Evolutionary conservation across 164 flowering plant species (phyloP).

Genomic region (Cinnamomum chago): DNA sequence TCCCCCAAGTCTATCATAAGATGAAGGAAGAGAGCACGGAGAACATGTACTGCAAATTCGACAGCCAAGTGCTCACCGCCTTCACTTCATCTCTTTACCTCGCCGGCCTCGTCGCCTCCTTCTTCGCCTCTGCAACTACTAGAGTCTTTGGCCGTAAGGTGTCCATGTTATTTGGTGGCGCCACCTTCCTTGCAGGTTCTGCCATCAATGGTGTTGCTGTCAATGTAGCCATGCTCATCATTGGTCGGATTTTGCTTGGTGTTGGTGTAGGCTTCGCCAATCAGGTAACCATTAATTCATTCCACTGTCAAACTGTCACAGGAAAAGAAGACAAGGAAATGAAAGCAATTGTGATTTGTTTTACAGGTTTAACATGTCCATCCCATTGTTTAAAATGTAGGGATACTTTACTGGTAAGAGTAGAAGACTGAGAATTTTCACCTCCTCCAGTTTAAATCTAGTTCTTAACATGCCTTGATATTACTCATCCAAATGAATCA

Average conservation of each 20-base stretch:
- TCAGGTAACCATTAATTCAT: conserved; percentile 19
- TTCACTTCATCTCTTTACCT: conserved; percentile 69
- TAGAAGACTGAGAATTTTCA: no score
- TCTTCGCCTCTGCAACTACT: conserved; percentile 29
- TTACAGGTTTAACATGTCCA: not conserved
- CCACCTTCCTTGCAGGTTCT: conserved; percentile 49
- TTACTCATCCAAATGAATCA: no score
- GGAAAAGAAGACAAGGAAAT: no score
- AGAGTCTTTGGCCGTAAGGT: conserved; percentile 47
- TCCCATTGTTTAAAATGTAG: no score
- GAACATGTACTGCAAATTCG: conserved; percentile 26
- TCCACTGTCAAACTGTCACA: not conserved
- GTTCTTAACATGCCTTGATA: no score
- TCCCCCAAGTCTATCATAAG: conserved; percentile 36
- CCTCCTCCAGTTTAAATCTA: no score
- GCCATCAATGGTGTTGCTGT: conserved; percentile 41
- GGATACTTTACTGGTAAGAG: no score
- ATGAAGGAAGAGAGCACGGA: conserved; percentile 35
- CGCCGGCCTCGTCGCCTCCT: conserved; percentile 38
- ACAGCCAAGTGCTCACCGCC: conserved; percentile 50
- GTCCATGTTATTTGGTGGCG: conserved; percentile 49
- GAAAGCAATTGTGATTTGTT: not conserved
- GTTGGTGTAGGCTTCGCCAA: conserved; percentile 40
- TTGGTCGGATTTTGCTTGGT: conserved; percentile 37
- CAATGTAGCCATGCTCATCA: conserved; percentile 23